These are phyloP conservation scores for Alternaria burnsii DNA, from an alignment of 2,329 filamentous ascomycete species.

Conservation along the genomic window DNA sequence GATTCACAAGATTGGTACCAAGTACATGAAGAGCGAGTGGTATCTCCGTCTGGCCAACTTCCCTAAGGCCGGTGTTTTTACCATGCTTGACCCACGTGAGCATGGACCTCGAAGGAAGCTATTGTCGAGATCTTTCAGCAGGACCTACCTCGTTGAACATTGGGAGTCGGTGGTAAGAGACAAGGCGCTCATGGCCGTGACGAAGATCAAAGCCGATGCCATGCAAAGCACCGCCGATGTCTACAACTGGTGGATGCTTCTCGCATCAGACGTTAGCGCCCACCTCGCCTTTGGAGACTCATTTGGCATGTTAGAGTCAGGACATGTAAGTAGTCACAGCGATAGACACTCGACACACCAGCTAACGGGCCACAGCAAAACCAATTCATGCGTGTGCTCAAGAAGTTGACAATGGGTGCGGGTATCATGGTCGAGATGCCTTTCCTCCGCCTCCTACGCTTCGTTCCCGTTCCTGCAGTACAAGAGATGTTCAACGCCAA, in stretches of 20 bases:
- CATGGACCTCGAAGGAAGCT: constrained; percentile 49
- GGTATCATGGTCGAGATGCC: constrained; percentile 51
- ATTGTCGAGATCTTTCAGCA: constrained; percentile 49
- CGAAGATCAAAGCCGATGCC: constrained; percentile 41
- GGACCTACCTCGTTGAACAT: constrained; percentile 45
- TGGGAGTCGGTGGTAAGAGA: constrained; percentile 50
- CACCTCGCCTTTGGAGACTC: constrained; percentile 52
- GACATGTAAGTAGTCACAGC: constrained; percentile 35
- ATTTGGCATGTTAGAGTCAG: constrained; percentile 51
- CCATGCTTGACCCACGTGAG: constrained; percentile 47
- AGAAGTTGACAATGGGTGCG: constrained; percentile 46
- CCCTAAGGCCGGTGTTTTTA: constrained; percentile 46
- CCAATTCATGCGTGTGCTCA: constrained; percentile 49
- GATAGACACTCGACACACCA: background rate
- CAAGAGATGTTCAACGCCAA: constrained; percentile 50
- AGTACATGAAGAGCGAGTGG: constrained; percentile 42
- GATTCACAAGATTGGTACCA: constrained; percentile 43
- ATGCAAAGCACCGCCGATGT: constrained; percentile 41
- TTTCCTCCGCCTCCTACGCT: constrained; percentile 44
- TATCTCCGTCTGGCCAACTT: constrained; percentile 36
- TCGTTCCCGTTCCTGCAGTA: constrained; percentile 37
- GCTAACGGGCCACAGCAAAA: constrained; percentile 30
- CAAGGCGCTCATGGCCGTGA: constrained; percentile 44
- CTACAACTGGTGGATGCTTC: constrained; percentile 51
- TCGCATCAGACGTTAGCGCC: constrained; percentile 51